Conservation (phyloP, 2,329 filamentous ascomycete genomes). For the Phialocephala sp. region DNA sequence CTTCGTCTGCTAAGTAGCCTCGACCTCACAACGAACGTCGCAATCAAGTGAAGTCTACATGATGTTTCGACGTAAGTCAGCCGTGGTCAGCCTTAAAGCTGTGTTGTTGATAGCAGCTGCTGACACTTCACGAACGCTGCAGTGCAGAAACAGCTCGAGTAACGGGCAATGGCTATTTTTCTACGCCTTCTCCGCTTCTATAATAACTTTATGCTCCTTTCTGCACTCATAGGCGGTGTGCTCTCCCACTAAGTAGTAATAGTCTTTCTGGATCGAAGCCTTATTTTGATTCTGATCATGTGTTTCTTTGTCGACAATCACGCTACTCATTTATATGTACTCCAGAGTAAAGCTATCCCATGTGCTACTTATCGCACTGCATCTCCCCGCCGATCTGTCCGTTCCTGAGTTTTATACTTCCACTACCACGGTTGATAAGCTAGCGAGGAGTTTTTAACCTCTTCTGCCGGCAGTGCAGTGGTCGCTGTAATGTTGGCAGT, state of each 20-base stretch:
- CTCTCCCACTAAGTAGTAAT: too few species aligned
- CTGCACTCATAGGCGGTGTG: constrained; percentile 2
- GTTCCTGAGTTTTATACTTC: constrained; percentile 16
- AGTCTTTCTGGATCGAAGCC: neutral
- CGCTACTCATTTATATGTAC: too few species aligned
- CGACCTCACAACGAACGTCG: too few species aligned
- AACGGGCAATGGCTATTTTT: constrained; percentile 15
- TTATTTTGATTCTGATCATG: too few species aligned
- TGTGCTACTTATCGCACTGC: neutral
- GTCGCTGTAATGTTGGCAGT: constrained; percentile 15
- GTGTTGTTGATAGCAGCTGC: neutral
- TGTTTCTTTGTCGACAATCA: too few species aligned
- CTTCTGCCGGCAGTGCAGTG: constrained; percentile 5
- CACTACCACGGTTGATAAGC: constrained; percentile 13
- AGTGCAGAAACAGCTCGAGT: constrained; percentile 19
- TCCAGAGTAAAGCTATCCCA: neutral
- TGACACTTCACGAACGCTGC: neutral
- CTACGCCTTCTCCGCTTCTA: constrained; percentile 14
- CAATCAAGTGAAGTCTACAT: too few species aligned
- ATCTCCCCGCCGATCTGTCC: constrained; percentile 14
- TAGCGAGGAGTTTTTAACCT: constrained; percentile 17
- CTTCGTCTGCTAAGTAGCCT: too few species aligned
- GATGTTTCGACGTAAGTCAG: neutral
- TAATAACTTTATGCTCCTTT: constrained; percentile 16
- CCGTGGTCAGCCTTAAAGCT: neutral